These are phyloP conservation scores for Rhododendron kiyosumense DNA, from an alignment of 148 eudicot species.

Conservation along the genomic window DNA sequence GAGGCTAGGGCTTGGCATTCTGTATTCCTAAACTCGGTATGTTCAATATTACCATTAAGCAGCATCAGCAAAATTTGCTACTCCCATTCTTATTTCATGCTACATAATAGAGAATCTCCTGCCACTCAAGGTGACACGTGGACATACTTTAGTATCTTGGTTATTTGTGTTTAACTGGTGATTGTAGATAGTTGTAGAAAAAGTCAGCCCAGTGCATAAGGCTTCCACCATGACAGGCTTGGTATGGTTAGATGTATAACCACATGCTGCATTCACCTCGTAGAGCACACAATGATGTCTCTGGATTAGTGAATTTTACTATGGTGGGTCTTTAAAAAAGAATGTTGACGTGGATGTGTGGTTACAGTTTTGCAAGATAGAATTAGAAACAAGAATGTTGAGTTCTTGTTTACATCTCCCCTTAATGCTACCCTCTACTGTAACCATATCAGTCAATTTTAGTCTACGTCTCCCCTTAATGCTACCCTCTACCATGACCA, in stretches of 20 bases:
- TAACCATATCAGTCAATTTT: too few relatives aligned
- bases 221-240: background rate
- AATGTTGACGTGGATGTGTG: too few relatives aligned
- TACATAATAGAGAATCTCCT: background rate
- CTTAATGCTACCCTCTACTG: too few relatives aligned
- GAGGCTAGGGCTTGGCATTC: slow-evolving; percentile 50
- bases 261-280: background rate
- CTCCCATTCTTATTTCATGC: background rate
- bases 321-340: background rate
- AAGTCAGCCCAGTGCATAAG: background rate
- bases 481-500: too few relatives aligned
- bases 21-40: background rate
- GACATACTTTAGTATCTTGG: background rate
- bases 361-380: too few relatives aligned
- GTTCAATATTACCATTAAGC: background rate
- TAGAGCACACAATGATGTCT: background rate
- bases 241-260: background rate
- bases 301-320: background rate
- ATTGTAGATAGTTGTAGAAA: background rate
- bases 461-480: too few relatives aligned
- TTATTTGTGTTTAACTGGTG: background rate
- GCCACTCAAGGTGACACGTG: background rate
- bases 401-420: too few relatives aligned
- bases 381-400: too few relatives aligned
- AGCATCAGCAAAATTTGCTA: background rate